These are phyloP conservation scores for Rhizoctonia solani DNA, from an alignment of 1,284 basidiomycete genomes.

Conservation along the genomic window DNA sequence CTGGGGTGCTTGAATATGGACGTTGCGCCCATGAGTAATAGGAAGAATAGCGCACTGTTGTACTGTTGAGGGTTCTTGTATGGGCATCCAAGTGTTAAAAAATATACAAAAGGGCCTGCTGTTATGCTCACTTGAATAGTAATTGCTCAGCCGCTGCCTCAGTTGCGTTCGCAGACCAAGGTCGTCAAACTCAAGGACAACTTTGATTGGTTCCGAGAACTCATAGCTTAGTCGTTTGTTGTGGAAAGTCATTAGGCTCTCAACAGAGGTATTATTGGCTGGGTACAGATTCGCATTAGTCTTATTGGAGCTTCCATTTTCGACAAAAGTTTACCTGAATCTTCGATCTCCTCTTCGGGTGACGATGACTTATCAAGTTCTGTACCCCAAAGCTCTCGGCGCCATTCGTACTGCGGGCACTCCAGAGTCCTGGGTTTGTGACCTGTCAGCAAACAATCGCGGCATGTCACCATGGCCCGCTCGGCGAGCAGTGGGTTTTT, in stretches of 20 bases:
- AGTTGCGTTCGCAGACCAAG: neutral
- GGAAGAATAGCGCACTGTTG: neutral
- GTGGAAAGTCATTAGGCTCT: neutral
- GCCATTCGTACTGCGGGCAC: neutral
- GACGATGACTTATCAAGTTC: neutral
- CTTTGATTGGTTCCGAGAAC: neutral
- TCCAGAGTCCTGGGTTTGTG: neutral
- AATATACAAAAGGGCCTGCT: too few relatives aligned
- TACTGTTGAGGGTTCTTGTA: neutral
- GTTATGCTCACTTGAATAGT: too few relatives aligned
- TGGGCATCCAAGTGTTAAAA: too few relatives aligned
- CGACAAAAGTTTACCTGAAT: neutral
- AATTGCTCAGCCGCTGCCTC: neutral
- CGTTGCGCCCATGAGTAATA: neutral
- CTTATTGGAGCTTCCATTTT: neutral
- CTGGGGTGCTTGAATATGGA: neutral
- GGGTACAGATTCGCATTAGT: too few relatives aligned
- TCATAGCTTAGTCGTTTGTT: neutral
- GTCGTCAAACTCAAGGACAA: neutral
- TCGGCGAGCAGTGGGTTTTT: neutral
- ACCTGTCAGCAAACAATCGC: neutral
- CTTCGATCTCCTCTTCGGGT: neutral
- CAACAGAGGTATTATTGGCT: too few relatives aligned
- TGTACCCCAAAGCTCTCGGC: constrained; percentile 6
- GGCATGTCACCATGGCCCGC: neutral